Evolutionary conservation across 352 stramenopile species (phyloP).

Genomic region (Phytophthora citricola): DNA sequence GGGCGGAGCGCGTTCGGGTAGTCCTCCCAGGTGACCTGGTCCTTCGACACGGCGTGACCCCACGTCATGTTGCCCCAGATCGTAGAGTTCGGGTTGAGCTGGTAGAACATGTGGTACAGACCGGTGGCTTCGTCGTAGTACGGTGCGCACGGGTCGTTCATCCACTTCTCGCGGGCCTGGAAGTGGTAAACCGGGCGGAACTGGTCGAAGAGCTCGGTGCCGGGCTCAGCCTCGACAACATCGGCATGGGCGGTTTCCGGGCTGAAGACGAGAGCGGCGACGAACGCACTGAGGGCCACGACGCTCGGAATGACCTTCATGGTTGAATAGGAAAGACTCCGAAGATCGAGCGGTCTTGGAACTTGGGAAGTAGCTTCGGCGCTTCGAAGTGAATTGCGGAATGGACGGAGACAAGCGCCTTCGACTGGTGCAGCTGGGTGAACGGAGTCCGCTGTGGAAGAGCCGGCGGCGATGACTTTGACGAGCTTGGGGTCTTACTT

Average conservation of each 20-base stretch:
- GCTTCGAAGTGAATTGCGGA: conserved; percentile 21
- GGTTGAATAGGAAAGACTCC: conserved; percentile 14
- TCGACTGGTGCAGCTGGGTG: background rate
- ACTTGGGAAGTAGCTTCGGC: conserved; percentile 21
- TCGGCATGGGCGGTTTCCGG: conserved; percentile 20
- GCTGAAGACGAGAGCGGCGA: conserved; percentile 22
- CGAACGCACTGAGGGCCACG: conserved; percentile 23
- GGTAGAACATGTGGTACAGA: conserved; percentile 86
- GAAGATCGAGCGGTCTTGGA: conserved; percentile 8
- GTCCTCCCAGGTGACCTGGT: conserved; percentile 79
- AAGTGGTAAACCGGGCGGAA: conserved; percentile 73
- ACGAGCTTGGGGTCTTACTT: conserved; percentile 10
- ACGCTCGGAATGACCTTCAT: conserved; percentile 35
- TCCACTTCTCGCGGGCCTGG: conserved; percentile 72
- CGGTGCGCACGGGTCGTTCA: conserved; percentile 84
- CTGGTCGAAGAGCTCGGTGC: conserved; percentile 57
- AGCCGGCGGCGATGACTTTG: conserved; percentile 2
- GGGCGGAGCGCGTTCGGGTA: conserved; percentile 65
- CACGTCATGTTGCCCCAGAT: conserved; percentile 80
- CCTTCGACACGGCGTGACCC: conserved; percentile 73
- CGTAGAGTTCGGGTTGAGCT: conserved; percentile 68
- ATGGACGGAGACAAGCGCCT: background rate
- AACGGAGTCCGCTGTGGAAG: conserved; percentile 1
- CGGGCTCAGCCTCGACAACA: conserved; percentile 38
- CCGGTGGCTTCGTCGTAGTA: conserved; percentile 69